Percentiles rank a stretch among this genome's conserved stretches.
Conservation (phyloP, 2,329 filamentous ascomycete species). For the Ophiostoma tasmaniense region DNA sequence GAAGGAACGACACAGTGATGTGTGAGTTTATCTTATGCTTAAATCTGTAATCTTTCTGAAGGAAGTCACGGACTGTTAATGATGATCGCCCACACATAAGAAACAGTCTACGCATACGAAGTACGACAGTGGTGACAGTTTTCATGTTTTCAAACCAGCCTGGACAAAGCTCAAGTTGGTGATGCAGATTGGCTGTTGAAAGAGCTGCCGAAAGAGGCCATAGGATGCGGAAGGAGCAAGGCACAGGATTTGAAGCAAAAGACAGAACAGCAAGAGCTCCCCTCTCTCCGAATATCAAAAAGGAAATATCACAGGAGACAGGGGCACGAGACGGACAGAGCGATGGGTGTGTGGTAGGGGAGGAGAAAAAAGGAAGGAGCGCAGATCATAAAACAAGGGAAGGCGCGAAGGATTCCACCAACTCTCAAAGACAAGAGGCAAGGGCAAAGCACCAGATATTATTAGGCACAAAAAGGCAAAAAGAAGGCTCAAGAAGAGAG, state of each 20-base stretch:
- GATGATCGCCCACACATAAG: background rate
- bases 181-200: background rate
- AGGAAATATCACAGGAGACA: background rate
- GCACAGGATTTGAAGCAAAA: background rate
- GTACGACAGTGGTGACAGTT: background rate
- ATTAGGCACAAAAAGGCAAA: background rate
- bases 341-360: background rate
- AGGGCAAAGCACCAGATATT: background rate
- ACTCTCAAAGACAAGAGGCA: background rate
- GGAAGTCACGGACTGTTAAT: background rate
- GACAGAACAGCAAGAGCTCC: background rate
- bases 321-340: background rate
- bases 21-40: background rate
- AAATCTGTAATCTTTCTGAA: background rate
- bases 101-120: background rate
- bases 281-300: background rate
- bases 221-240: background rate
- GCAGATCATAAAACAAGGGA: background rate
- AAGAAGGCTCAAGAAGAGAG: background rate
- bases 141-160: background rate
- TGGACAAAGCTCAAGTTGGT: background rate
- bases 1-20: background rate
- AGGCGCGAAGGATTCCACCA: background rate
- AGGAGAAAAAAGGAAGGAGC: background rate
- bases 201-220: background rate